phyloP scores from a whole-genome alignment of 2,329 filamentous ascomycete genomes.

The Alternaria incomplexa region DNA sequence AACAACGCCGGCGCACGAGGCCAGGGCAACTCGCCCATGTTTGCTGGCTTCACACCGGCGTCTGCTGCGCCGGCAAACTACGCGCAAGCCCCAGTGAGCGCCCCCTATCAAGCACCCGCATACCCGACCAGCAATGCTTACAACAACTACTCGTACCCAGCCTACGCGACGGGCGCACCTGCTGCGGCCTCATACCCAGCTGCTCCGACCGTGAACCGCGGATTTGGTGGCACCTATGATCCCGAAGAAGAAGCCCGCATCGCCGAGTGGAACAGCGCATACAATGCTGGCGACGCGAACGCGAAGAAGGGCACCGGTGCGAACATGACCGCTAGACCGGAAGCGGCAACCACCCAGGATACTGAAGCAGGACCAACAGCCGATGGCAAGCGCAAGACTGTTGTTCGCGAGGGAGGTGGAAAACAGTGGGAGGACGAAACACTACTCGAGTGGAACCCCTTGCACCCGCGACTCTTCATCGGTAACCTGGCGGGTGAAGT shows the following conservation, averaged over 20 bases:
- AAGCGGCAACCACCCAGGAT: constrained; percentile 46
- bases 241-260: constrained; percentile 90
- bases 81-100: constrained; percentile 51
- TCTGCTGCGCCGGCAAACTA: constrained; percentile 42
- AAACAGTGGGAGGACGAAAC: constrained; percentile 90
- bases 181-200: constrained; percentile 24
- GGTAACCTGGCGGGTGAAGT: constrained; percentile 97
- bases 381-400: constrained; percentile 78
- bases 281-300: constrained; percentile 67
- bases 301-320: constrained; percentile 54
- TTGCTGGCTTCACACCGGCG: constrained; percentile 65
- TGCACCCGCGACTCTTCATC: constrained; percentile 92
- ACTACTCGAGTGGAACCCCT: constrained; percentile 93
- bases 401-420: constrained; percentile 85
- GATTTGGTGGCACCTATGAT: constrained; percentile 57
- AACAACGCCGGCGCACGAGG: constrained; percentile 32
- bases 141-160: constrained; percentile 74
- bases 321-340: constrained; percentile 44
- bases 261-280: constrained; percentile 93
- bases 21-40: constrained; percentile 46
- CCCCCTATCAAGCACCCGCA: constrained; percentile 46
- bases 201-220: constrained; percentile 36
- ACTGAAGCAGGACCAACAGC: constrained; percentile 56
- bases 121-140: constrained; percentile 56
- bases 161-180: constrained; percentile 58